Conservation (phyloP, 495 filamentous ascomycete species). For the Penicillium manginii region DNA sequence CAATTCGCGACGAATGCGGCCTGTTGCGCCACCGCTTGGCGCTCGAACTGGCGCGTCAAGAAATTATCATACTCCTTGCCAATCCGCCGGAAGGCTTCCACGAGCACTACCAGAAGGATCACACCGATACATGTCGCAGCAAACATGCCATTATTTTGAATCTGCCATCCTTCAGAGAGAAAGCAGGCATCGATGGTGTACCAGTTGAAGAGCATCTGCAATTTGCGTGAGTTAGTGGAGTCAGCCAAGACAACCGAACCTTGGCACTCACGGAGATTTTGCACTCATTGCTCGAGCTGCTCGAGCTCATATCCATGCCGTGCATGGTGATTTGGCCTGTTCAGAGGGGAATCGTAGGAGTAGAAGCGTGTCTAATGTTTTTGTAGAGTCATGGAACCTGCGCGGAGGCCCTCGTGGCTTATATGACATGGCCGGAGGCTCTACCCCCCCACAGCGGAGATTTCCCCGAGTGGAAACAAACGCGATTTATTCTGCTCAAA, state of each 20-base stretch:
- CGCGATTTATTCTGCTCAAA: constrained; percentile 23
- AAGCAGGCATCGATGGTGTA: constrained; percentile 68
- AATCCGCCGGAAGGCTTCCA: constrained; percentile 62
- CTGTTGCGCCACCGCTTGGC: constrained; percentile 25
- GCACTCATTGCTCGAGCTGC: constrained; percentile 24
- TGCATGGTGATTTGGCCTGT: constrained; percentile 8
- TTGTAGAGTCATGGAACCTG: background rate
- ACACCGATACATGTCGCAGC: constrained; percentile 70
- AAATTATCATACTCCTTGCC: constrained; percentile 61
- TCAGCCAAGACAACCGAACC: constrained; percentile 5
- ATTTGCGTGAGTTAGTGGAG: constrained; percentile 1
- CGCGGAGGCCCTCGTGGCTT: constrained; percentile 9
- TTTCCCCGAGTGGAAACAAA: background rate
- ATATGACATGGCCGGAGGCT: constrained; percentile 7
- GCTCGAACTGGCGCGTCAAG: constrained; percentile 49
- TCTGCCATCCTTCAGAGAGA: constrained; percentile 62
- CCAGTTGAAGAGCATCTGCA: constrained; percentile 75
- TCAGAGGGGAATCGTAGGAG: background rate
- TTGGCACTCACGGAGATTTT: constrained; percentile 31
- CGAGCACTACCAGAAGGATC: constrained; percentile 59
- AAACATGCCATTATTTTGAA: constrained; percentile 61
- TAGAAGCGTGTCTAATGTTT: background rate
- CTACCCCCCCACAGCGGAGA: constrained; percentile 4
- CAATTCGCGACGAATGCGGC: constrained; percentile 22
- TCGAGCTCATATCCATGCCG: constrained; percentile 26